phyloP scores from a whole-genome alignment of 2,329 filamentous ascomycete species.

The Cladosporium cucumerinum region DNA sequence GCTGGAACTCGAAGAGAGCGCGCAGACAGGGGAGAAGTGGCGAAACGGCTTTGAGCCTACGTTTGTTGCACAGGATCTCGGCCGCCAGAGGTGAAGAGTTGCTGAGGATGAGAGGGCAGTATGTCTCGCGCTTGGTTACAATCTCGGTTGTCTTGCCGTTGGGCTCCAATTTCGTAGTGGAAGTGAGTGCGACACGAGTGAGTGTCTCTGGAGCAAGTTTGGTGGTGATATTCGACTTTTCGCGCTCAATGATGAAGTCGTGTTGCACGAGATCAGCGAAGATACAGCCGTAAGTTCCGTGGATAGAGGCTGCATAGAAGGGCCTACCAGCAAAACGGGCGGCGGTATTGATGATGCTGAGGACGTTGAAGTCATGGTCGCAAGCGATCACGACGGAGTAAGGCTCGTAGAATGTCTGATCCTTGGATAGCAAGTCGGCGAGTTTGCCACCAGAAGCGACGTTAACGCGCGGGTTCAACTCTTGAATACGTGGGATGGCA shows the following conservation, averaged over 20 bases:
- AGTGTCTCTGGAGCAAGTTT: constrained; percentile 63
- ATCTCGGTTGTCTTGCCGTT: constrained; percentile 70
- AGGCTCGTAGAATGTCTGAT: constrained; percentile 68
- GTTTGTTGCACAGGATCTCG: constrained; percentile 66
- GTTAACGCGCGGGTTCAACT: constrained; percentile 83
- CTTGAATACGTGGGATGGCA: constrained; percentile 71
- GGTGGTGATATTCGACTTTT: constrained; percentile 69
- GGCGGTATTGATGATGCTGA: constrained; percentile 79
- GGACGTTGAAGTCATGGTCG: constrained; percentile 71
- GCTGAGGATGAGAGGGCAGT: constrained; percentile 82
- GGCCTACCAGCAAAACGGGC: constrained; percentile 73
- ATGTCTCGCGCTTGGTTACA: constrained; percentile 87
- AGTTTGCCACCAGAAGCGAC: constrained; percentile 48
- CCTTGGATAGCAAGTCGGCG: constrained; percentile 68
- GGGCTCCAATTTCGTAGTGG: constrained; percentile 65
- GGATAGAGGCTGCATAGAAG: constrained; percentile 84
- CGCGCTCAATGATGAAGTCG: constrained; percentile 82
- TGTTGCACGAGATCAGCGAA: constrained; percentile 92
- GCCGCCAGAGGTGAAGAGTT: constrained; percentile 69
- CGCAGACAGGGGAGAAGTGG: constrained; percentile 81
- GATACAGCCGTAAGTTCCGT: constrained; percentile 91
- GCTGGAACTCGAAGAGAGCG: constrained; percentile 83
- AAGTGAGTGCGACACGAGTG: constrained; percentile 71
- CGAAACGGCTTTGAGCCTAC: constrained; percentile 71
- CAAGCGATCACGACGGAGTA: constrained; percentile 90